phyloP scores from a whole-genome alignment of 1,284 basidiomycete genomes.

The Fomitopsis schrenkii region DNA sequence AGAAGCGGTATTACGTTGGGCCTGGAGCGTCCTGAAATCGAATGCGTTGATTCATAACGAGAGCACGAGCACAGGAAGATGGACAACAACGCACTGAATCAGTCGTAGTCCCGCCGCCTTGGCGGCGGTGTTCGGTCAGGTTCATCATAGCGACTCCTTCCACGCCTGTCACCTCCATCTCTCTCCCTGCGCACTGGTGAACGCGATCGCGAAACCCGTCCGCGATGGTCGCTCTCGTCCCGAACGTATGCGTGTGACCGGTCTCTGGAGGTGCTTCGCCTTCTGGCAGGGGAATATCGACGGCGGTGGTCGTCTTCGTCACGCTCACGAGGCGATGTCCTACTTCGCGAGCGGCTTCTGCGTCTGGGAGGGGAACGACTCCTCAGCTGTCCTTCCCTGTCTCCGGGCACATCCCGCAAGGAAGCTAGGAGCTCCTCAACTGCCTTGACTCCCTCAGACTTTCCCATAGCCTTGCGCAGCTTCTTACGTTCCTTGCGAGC shows the following conservation, averaged over 20 bases:
- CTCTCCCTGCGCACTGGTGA: slow-evolving; percentile 6
- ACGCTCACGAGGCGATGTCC: slow-evolving; percentile 12
- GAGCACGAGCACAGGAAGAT: background rate
- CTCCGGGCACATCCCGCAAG: slow-evolving; percentile 20
- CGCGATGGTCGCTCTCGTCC: slow-evolving; percentile 7
- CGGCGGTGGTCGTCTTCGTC: slow-evolving; percentile 8
- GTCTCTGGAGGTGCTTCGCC: slow-evolving; percentile 15
- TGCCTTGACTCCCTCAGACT: slow-evolving; percentile 41
- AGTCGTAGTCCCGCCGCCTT: slow-evolving; percentile 16
- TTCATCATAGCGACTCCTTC: slow-evolving; percentile 6
- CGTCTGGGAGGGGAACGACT: slow-evolving; percentile 15
- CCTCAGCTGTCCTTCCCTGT: slow-evolving; percentile 10
- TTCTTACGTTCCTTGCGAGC: slow-evolving; percentile 66
- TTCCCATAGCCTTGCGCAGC: slow-evolving; percentile 46
- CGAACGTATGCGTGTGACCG: slow-evolving; percentile 14
- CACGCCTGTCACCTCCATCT: slow-evolving; percentile 13
- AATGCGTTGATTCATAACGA: background rate
- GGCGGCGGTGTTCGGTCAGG: slow-evolving; percentile 11
- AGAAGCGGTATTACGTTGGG: background rate
- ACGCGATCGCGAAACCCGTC: slow-evolving; percentile 7
- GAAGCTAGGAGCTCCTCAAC: slow-evolving; percentile 44
- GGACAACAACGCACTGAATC: slow-evolving; percentile 3
- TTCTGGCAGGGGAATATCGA: slow-evolving; percentile 13
- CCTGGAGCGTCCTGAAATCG: background rate
- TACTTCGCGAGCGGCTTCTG: slow-evolving; percentile 17